Evolutionary conservation across 345 rosid genomes (phyloP), one percentile per base, ranked within the genome.

Genomic region (Moringa oleifera): DNA sequence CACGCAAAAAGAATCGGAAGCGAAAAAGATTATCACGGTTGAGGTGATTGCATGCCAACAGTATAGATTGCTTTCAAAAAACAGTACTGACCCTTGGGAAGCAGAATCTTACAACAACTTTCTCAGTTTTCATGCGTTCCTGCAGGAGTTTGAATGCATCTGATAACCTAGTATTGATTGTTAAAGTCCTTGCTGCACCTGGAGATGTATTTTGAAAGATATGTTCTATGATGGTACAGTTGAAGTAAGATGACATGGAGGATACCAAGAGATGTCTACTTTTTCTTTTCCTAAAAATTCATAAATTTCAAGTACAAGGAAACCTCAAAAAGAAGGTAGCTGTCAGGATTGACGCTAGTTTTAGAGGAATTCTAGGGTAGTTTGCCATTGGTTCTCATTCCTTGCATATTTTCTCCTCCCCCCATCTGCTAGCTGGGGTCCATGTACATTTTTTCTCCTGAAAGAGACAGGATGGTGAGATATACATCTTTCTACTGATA

Each of bases 11-110:
- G 73, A 80, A 57, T 25, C 62, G 73, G n/a, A 83, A 83, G 68
- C 67, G 82, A 12, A 83, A 62, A 68, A 75, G 86, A 57, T 62
- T 83, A 57, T 77, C 86, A n/a, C 65, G 82, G 63, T 61, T 82
- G 60, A 73, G 75, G 68, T 84, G 76, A 72, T 55, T 28, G 31
- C 55, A 1, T 23, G 51, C 6, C 51, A 25, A 49, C 25, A 51
- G 20, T 58, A 22, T 15, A 25, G 57, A 49, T 58, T 59, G 20
- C 20, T 53, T 61, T 18, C 0, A 12, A 20, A 31, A 51, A 15
- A 36, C 54, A 51, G 33, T 28, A 28, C 33, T 28, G 33, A 28
- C 33, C 33, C 33, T 28, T 28, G 33, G 5, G 8, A 28, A 28
- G 8, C 8, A 8, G 33, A 28, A 2, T 28, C 7, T 51, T n/a